Percentiles rank a stretch among this genome's conserved stretches.
Conservation (phyloP, 2,329 filamentous ascomycete genomes). For the Penicillium sp. region DNA sequence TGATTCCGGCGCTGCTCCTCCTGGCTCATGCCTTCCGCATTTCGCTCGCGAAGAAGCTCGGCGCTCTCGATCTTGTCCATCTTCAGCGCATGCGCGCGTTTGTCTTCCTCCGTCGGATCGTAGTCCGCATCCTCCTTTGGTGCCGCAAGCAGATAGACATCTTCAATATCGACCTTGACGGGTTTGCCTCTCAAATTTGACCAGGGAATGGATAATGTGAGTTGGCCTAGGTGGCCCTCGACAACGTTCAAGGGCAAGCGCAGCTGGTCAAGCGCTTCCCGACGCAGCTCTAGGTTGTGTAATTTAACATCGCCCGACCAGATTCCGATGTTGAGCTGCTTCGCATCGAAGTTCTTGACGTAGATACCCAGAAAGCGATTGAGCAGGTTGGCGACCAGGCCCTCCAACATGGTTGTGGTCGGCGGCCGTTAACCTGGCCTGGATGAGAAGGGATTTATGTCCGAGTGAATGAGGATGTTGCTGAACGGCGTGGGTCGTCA, state of each 20-base stretch:
- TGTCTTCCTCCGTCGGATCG: conserved; percentile 89
- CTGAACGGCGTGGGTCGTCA: conserved; percentile 18
- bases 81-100: conserved; percentile 86
- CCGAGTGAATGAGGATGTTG: conserved; percentile 15
- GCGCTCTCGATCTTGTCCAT: conserved; percentile 98
- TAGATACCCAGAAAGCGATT: conserved; percentile 99
- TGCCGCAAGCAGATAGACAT: conserved; percentile 93
- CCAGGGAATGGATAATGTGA: conserved; percentile 95
- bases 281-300: conserved; percentile 85
- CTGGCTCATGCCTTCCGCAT: conserved; percentile 87
- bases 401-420: conserved; percentile 84
- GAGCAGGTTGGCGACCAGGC: conserved; percentile 92
- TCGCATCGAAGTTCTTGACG: conserved; percentile 98
- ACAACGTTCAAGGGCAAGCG: conserved; percentile 96
- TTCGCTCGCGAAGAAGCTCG: conserved; percentile 89
- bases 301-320: conserved; percentile 99
- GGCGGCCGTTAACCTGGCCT: conserved; percentile 75
- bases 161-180: conserved; percentile 92
- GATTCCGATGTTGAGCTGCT: conserved; percentile 97
- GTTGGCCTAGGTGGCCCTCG: conserved; percentile 88
- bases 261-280: conserved; percentile 95
- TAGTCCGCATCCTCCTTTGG: conserved; percentile 95
- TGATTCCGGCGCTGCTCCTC: conserved; percentile 98
- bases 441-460: conserved; percentile 46
- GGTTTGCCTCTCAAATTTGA: conserved; percentile 94